A percentile compares a stretch with the other conserved stretches of the same genome.
Evolutionary conservation across 345 rosid species (phyloP).

Genomic region (Trapa bicornis): DNA sequence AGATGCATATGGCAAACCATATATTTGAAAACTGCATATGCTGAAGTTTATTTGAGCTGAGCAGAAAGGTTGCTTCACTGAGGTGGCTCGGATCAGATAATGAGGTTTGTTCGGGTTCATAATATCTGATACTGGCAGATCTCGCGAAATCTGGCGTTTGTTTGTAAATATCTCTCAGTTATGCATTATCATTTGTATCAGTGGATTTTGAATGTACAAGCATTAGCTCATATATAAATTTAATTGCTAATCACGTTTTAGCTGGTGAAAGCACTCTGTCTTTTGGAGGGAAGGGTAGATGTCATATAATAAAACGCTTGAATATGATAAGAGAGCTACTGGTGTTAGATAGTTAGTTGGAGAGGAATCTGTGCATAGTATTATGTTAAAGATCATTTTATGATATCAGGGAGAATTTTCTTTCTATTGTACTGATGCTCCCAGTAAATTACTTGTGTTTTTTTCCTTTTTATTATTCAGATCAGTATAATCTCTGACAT

Average conservation of each 20-base stretch:
- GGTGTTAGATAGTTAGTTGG: conserved; percentile 12
- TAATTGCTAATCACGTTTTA: conserved; percentile 9
- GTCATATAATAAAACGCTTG: conserved; percentile 30
- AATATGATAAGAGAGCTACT: conserved; percentile 30
- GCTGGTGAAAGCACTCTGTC: conserved; percentile 45
- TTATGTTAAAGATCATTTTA: conserved; percentile 64
- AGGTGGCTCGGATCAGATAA: conserved; percentile 63
- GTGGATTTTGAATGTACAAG: conserved; percentile 6
- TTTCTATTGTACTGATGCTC: neutral
- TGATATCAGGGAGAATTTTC: conserved; percentile 36
- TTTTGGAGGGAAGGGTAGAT: conserved; percentile 52
- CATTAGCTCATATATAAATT: neutral
- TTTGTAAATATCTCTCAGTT: conserved; percentile 1
- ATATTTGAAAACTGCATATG: neutral
- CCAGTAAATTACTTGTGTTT: conserved; percentile 2
- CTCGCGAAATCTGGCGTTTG: conserved; percentile 45
- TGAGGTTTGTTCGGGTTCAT: conserved; percentile 61
- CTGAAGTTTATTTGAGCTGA: no score
- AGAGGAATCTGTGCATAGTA: conserved; percentile 21
- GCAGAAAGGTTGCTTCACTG: neutral
- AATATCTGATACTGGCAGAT: conserved; percentile 26
- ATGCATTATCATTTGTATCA: neutral
- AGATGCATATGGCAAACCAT: neutral
- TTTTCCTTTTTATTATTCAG: conserved; percentile 5
- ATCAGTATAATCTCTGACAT: neutral